Evolutionary conservation across 1,139 yeast genomes (phyloP), one percentile per base, ranked within the genome.

Genomic region (Yamadazyma oceani): DNA sequence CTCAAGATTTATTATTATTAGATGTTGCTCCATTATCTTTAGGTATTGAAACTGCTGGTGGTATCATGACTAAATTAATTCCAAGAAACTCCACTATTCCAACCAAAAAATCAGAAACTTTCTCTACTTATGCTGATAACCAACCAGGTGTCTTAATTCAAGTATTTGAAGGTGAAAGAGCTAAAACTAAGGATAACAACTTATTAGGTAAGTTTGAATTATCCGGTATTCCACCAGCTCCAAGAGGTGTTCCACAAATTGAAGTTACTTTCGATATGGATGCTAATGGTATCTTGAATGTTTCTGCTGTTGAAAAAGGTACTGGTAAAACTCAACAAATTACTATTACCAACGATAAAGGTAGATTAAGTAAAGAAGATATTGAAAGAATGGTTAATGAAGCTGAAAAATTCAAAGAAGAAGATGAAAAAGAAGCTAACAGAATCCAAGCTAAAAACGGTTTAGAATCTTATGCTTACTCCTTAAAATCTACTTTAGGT

Each of bases 101-200:
- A 75, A 92, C 97, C 72, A 86, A 90, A 76, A 92, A 92, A 89
- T 86, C 96, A 80, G 87, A 97, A 82, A 92, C 97, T 62, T 92
- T 92, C 95, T 90, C 98, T 75, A 92, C 98, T 64, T 96, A 87
- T 66, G 96, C 87, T 66, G 98, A 92, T 84, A 92, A 88, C 84
- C 98, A 92, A 80, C 90, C 97, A 70, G 88, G 96, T 60, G 98
- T 92, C 59, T 95, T 88, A 73, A 90, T 92, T 96, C 98, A 97
- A 74, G 97, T 92, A 52, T 92, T 90, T 90, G 97, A 92, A 78
- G 98, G 98, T 85, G 98, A 92, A 80, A 96, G 98, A 82, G 96
- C 89, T 67, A 92, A 90, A 95, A 90, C 97, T 82, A 70, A 88
- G 58, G 97, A 92, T 79, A 92, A 92, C 95, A 89, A 97, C 66